Percentiles rank a stretch among this genome's conserved stretches.
phyloP scores from a whole-genome alignment of 1,139 yeast species.

The Scheffersomyces parashehatae region DNA sequence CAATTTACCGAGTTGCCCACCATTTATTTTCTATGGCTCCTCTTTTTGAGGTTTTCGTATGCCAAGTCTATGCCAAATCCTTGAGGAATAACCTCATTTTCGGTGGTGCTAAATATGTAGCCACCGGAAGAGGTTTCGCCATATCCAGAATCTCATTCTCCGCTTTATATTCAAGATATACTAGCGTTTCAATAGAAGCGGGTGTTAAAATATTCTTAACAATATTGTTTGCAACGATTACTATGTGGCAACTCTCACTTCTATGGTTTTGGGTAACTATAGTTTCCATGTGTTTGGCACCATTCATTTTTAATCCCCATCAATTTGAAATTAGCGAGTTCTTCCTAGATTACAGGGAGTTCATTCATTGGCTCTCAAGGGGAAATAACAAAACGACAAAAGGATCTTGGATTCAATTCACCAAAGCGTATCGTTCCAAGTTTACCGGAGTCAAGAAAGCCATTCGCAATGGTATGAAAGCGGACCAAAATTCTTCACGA shows the following conservation, averaged over 20 bases:
- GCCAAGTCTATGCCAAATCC: slow-evolving; percentile 78
- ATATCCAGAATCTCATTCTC: slow-evolving; percentile 64
- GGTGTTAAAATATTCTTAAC: slow-evolving; percentile 62
- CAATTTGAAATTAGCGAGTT: slow-evolving; percentile 73
- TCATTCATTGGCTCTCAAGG: slow-evolving; percentile 65
- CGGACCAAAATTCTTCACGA: slow-evolving; percentile 40
- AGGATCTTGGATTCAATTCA: slow-evolving; percentile 63
- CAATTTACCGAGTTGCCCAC: slow-evolving; percentile 55
- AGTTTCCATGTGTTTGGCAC: slow-evolving; percentile 71
- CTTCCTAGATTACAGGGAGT: slow-evolving; percentile 69
- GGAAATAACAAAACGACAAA: slow-evolving; percentile 56
- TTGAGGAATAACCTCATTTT: slow-evolving; percentile 66
- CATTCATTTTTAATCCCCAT: slow-evolving; percentile 83
- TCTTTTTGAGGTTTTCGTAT: slow-evolving; percentile 82
- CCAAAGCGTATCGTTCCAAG: slow-evolving; percentile 54
- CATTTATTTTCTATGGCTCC: slow-evolving; percentile 80
- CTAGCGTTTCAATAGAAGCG: slow-evolving; percentile 61
- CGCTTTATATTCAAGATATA: slow-evolving; percentile 62
- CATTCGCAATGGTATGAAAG: not conserved
- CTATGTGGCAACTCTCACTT: slow-evolving; percentile 76
- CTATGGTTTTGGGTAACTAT: slow-evolving; percentile 85
- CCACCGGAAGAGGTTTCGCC: slow-evolving; percentile 88
- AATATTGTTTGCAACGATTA: slow-evolving; percentile 60
- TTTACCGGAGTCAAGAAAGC: slow-evolving; percentile 64
- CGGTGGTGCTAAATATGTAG: slow-evolving; percentile 83